Evolutionary conservation across 163 green algal species (phyloP), one percentile per base, ranked within the genome.

Genomic region (Dunaliella salina): DNA sequence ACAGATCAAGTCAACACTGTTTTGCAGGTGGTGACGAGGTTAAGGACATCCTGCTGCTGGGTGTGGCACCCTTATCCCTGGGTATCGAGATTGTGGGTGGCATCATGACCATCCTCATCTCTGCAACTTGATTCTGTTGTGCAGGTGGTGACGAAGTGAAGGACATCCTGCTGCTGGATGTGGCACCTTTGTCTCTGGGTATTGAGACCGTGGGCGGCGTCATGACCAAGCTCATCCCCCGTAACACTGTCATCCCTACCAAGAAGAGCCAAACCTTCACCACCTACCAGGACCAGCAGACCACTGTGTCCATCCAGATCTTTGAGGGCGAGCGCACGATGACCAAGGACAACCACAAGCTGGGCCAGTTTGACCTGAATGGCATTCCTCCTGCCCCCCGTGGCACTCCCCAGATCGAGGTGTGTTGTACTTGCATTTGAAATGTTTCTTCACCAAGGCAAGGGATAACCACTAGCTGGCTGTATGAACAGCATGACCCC

Each of bases 241-340:
- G 97, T 84, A 99, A 99, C 94, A 98, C 95, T 20, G 94, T 97
- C 78, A 98, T 99, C 86, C 97, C 97, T 83, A 99, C 97, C 86
- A 99, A 99, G 93, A 99, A 99, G 94, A 95, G 88, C 35, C 96
- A 99, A 94, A 96, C 94, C 45, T 99, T 99, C 94, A 98, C 96
- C 85, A 99, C 97, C 24, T 99, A 98, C 94, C 95, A 98, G 87
- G 93, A 96, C 87, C 88, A 95, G 84, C 93, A 96, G 90, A 93
- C 92, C n/a, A 92, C 88, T 25, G 93, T 96, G 33, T 92, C 89
- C 1, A 94, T 95, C 84, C 89, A 91, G 88, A 96, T 99, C 75
- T 99, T 95, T 90, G 97, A 99, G 94, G 97, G 97, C 80, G 97
- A 99, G 94, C 94, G 97, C 35, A 90, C 95, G 82, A 99, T 99